These are phyloP conservation scores for Ophiostoma triangulosporum DNA, from an alignment of 2,329 filamentous ascomycete genomes.

Conservation along the genomic window DNA sequence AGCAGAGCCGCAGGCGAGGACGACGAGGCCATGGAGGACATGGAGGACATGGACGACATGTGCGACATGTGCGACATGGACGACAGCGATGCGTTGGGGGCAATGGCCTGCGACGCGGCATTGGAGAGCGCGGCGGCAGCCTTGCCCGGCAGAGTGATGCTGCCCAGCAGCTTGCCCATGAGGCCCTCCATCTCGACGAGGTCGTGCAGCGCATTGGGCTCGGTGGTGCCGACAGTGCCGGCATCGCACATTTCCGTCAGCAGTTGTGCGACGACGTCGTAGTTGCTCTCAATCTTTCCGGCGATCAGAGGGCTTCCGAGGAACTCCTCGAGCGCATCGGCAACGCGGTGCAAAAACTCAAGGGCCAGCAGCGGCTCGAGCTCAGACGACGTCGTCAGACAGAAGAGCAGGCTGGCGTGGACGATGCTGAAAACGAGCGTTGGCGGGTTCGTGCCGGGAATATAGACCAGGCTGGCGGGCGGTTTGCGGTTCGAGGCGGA, in stretches of 20 bases:
- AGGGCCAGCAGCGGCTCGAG: conserved; percentile 80
- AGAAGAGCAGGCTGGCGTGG: conserved; percentile 78
- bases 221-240: conserved; percentile 76
- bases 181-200: conserved; percentile 84
- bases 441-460: conserved; percentile 68
- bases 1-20: conserved; percentile 20
- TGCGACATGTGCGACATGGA: too few relatives aligned
- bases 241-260: conserved; percentile 94
- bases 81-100: too few relatives aligned
- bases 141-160: conserved; percentile 67
- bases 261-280: conserved; percentile 87
- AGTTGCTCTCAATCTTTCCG: conserved; percentile 74
- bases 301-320: conserved; percentile 76
- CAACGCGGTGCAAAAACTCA: conserved; percentile 85
- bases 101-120: conserved; percentile 4
- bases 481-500: conserved; percentile 30
- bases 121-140: conserved; percentile 6
- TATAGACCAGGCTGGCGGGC: conserved; percentile 74
- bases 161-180: conserved; percentile 77
- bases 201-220: conserved; percentile 84
- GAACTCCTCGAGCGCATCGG: conserved; percentile 91
- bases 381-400: conserved; percentile 74
- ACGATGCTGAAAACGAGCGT: conserved; percentile 74
- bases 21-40: neutral
- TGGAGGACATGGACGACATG: neutral